phyloP scores from a whole-genome alignment of 2,329 filamentous ascomycete genomes.

The Trichoderma harzianum region DNA sequence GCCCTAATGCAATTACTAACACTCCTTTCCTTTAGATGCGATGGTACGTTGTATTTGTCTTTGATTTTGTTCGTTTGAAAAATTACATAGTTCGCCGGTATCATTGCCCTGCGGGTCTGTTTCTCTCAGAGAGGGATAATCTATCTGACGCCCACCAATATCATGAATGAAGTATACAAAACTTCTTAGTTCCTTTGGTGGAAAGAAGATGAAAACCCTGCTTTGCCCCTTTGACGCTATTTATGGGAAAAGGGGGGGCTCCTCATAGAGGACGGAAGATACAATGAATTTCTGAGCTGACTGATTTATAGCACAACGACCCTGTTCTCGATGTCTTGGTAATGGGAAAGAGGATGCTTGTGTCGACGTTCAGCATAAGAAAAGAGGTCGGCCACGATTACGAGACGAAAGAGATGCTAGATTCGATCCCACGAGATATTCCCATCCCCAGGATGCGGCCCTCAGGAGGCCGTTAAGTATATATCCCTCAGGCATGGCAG shows the following conservation, averaged over 20 bases:
- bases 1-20: not conserved
- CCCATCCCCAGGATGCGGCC: slow-evolving; percentile 43
- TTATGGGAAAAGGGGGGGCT: not conserved
- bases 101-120: not conserved
- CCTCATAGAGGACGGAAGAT: not conserved
- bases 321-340: slow-evolving; percentile 72
- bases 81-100: not conserved
- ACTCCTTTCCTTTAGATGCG: slow-evolving; percentile 46
- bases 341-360: slow-evolving; percentile 80
- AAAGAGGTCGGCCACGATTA: slow-evolving; percentile 72
- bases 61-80: not conserved
- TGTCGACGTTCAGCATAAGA: slow-evolving; percentile 82
- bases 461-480: slow-evolving; percentile 50
- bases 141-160: no score
- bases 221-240: not conserved
- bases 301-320: slow-evolving; percentile 59
- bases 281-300: slow-evolving; percentile 30
- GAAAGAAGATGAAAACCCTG: not conserved
- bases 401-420: slow-evolving; percentile 66
- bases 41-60: slow-evolving; percentile 52
- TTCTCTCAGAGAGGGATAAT: not conserved
- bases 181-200: not conserved
- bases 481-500: slow-evolving; percentile 45
- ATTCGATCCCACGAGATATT: slow-evolving; percentile 51
- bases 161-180: no score